Evolutionary conservation across 805 yeast genomes (phyloP).

Genomic region (Kurtzmaniella cleridarum): DNA sequence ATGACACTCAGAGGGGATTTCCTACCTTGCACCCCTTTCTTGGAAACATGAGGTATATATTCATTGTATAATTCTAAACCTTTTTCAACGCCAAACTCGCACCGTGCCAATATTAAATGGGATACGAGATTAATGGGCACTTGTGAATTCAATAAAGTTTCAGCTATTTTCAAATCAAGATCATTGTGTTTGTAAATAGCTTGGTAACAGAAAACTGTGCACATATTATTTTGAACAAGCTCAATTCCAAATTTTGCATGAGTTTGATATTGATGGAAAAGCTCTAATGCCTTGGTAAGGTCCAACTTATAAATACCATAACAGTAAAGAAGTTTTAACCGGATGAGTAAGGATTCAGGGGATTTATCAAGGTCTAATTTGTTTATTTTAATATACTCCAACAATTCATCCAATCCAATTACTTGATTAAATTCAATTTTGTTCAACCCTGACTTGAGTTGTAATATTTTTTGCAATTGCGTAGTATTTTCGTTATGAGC

Average conservation of each 20-base stretch:
- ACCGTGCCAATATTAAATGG: constrained; percentile 35
- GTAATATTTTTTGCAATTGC: neutral
- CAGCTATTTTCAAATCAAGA: constrained; percentile 31
- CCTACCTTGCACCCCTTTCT: constrained; percentile 22
- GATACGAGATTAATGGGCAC: constrained; percentile 31
- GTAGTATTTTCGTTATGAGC: neutral
- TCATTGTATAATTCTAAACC: constrained; percentile 43
- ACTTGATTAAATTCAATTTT: neutral
- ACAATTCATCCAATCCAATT: constrained; percentile 5
- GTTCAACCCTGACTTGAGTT: neutral
- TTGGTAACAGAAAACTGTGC: constrained; percentile 36
- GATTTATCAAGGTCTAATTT: constrained; percentile 19
- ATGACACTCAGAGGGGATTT: constrained; percentile 38
- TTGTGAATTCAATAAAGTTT: constrained; percentile 25
- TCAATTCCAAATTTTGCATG: constrained; percentile 36
- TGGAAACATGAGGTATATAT: constrained; percentile 34
- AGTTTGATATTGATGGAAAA: constrained; percentile 35
- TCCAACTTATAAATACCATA: constrained; percentile 27
- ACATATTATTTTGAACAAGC: constrained; percentile 34
- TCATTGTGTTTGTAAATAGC: constrained; percentile 27
- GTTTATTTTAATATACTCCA: constrained; percentile 15
- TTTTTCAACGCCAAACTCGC: constrained; percentile 27
- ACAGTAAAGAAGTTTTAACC: constrained; percentile 27
- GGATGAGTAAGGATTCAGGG: constrained; percentile 24
- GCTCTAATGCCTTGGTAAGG: constrained; percentile 26